Conservation (phyloP, 441 rosid species). For the Capsella rubella region DNA sequence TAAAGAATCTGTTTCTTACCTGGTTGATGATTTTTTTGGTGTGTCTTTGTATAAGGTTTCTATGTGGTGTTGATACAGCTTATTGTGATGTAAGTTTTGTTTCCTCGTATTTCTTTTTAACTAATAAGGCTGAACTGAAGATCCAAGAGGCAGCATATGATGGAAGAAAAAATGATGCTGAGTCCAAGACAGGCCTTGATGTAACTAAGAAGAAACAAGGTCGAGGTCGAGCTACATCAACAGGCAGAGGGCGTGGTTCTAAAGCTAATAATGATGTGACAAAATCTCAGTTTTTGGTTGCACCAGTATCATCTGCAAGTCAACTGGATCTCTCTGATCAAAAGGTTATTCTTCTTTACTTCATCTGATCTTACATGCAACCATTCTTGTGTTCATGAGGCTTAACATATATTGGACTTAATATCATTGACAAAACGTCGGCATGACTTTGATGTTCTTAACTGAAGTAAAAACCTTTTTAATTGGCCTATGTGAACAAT, state of each 20-base stretch:
- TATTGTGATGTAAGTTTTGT: not conserved
- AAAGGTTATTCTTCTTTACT: conserved; percentile 59
- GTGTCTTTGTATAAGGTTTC: not conserved
- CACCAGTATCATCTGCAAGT: conserved; percentile 55
- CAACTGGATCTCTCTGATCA: conserved; percentile 63
- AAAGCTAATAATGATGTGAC: conserved; percentile 66
- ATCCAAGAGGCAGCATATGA: conserved; percentile 59
- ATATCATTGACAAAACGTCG: conserved; percentile 12
- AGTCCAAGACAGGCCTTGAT: conserved; percentile 64
- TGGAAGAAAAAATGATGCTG: conserved; percentile 70
- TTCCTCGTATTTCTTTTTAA: not conserved
- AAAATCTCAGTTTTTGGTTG: conserved; percentile 55
- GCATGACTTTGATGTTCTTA: conserved; percentile 11
- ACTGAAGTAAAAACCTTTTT: not conserved
- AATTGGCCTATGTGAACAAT: not conserved
- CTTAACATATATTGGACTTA: not conserved
- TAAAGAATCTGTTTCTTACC: not conserved
- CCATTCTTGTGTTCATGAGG: conserved; percentile 13
- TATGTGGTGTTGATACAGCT: not conserved
- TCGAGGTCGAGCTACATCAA: conserved; percentile 82
- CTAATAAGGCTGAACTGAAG: conserved; percentile 37
- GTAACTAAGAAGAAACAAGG: conserved; percentile 76
- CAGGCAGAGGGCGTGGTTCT: conserved; percentile 89
- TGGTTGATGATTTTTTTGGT: not conserved
- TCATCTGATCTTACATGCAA: conserved; percentile 24